Evolutionary conservation across 2,329 filamentous ascomycete species (phyloP).

Genomic region (Trichothecium roseum): DNA sequence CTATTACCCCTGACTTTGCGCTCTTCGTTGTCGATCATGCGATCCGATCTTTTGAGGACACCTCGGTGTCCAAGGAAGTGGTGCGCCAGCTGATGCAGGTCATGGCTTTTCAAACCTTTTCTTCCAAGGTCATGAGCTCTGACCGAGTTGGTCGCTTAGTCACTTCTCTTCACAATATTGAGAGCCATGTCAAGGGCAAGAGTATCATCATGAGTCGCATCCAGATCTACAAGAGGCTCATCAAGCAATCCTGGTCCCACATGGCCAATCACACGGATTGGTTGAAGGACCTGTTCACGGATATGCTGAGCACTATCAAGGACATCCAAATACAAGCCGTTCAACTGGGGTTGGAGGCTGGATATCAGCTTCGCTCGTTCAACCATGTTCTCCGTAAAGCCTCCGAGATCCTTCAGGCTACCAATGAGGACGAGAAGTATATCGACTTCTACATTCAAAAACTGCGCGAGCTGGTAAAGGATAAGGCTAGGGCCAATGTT

Average conservation of each 20-base stretch:
- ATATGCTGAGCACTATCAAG: conserved; percentile 67
- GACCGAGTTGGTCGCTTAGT: conserved; percentile 64
- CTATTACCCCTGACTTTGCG: conserved; percentile 69
- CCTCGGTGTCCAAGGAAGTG: conserved; percentile 62
- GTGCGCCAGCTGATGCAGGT: conserved; percentile 72
- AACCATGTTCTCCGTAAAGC: conserved; percentile 56
- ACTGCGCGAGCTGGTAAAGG: conserved; percentile 58
- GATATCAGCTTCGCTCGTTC: conserved; percentile 59
- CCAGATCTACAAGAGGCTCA: conserved; percentile 65
- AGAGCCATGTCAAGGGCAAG: conserved; percentile 66
- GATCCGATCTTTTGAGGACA: conserved; percentile 62
- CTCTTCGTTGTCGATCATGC: conserved; percentile 72
- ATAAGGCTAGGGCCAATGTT: conserved; percentile 36
- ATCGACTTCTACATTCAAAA: conserved; percentile 58
- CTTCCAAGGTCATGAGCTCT: conserved; percentile 60
- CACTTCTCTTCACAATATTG: conserved; percentile 58
- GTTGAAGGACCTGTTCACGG: conserved; percentile 72
- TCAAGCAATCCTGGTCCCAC: conserved; percentile 57
- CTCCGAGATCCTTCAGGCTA: conserved; percentile 48
- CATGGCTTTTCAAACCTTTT: conserved; percentile 70
- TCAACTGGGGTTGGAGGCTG: conserved; percentile 59
- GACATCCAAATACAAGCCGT: conserved; percentile 71
- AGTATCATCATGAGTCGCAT: conserved; percentile 70
- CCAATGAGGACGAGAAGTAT: conserved; percentile 46
- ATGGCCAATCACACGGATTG: conserved; percentile 69